These are phyloP conservation scores for Cytospora piceicola DNA, from an alignment of 2,329 filamentous ascomycete species.

Conservation along the genomic window DNA sequence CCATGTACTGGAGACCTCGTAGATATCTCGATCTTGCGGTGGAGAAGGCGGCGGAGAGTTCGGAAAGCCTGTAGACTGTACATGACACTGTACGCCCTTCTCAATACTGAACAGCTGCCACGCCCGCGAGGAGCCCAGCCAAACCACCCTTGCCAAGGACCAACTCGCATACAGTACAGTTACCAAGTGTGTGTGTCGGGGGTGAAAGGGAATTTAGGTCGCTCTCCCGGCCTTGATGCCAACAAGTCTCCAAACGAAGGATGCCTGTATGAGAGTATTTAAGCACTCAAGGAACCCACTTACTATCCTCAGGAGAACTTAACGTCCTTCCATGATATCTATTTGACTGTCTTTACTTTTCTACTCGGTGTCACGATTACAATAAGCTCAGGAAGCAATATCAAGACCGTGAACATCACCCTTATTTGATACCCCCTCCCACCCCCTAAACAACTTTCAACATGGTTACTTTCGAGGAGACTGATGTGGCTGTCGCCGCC, in stretches of 20 bases:
- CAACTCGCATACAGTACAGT: constrained; percentile 10
- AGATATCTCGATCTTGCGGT: background rate
- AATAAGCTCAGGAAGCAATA: constrained; percentile 22
- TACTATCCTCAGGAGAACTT: background rate
- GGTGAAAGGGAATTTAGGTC: constrained; percentile 12
- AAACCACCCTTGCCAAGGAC: constrained; percentile 8
- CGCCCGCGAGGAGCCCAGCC: constrained; percentile 8
- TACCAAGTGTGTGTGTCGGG: background rate
- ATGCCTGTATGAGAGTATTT: constrained; percentile 23
- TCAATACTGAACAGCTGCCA: constrained; percentile 23
- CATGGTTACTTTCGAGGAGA: constrained; percentile 23
- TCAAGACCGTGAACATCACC: constrained; percentile 4
- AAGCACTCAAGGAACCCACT: constrained; percentile 28
- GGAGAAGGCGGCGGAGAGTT: background rate
- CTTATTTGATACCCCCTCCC: constrained; percentile 23
- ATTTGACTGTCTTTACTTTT: constrained; percentile 12
- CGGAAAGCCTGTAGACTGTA: constrained; percentile 21
- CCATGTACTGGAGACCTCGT: constrained; percentile 26
- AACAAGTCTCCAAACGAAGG: background rate
- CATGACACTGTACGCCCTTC: background rate
- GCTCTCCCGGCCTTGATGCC: constrained; percentile 14
- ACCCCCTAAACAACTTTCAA: constrained; percentile 12
- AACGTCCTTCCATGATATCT: constrained; percentile 6
- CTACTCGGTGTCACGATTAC: constrained; percentile 17
- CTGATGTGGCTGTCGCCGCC: background rate